Evolutionary conservation across 176 grass and related monocot genomes (phyloP).

Genomic region (Paspalum notatum): DNA sequence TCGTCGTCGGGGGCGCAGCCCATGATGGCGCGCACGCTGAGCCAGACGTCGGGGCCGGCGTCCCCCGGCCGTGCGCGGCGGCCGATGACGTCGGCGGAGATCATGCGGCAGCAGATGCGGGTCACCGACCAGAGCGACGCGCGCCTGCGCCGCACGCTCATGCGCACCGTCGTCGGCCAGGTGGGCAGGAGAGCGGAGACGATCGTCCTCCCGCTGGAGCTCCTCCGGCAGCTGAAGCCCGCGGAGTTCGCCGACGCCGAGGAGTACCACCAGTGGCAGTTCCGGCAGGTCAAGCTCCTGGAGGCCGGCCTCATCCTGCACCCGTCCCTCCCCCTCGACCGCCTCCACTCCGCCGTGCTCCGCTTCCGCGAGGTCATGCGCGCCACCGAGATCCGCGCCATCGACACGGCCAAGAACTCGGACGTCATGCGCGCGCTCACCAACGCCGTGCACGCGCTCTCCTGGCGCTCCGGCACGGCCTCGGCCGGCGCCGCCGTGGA

Average conservation of each 20-base stretch:
- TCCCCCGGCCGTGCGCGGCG: slow-evolving; percentile 65
- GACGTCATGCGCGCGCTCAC: slow-evolving; percentile 69
- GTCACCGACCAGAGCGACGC: slow-evolving; percentile 78
- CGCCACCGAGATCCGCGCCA: slow-evolving; percentile 54
- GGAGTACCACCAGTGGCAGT: slow-evolving; percentile 92
- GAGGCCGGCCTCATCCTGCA: slow-evolving; percentile 79
- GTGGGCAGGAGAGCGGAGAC: slow-evolving; percentile 61
- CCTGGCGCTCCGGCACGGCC: slow-evolving; percentile 53
- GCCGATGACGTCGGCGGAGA: slow-evolving; percentile 89
- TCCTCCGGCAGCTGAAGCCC: slow-evolving; percentile 84
- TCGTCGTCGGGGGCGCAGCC: slow-evolving; percentile 36
- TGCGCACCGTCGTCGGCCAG: slow-evolving; percentile 81
- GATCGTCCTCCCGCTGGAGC: slow-evolving; percentile 85
- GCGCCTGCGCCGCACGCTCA: slow-evolving; percentile 78
- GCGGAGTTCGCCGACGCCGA: slow-evolving; percentile 63
- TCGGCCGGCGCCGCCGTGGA: slow-evolving; percentile 19
- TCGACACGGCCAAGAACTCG: slow-evolving; percentile 78
- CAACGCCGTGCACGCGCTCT: slow-evolving; percentile 66
- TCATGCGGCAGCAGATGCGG: slow-evolving; percentile 91
- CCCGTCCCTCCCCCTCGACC: slow-evolving; percentile 69
- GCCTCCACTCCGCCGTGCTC: slow-evolving; percentile 59
- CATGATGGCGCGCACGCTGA: slow-evolving; percentile 61
- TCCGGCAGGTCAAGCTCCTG: slow-evolving; percentile 83
- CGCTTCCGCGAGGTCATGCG: slow-evolving; percentile 73
- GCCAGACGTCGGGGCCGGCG: slow-evolving; percentile 52